phyloP scores from a whole-genome alignment of 805 yeast genomes.

The Starmerella apis region DNA sequence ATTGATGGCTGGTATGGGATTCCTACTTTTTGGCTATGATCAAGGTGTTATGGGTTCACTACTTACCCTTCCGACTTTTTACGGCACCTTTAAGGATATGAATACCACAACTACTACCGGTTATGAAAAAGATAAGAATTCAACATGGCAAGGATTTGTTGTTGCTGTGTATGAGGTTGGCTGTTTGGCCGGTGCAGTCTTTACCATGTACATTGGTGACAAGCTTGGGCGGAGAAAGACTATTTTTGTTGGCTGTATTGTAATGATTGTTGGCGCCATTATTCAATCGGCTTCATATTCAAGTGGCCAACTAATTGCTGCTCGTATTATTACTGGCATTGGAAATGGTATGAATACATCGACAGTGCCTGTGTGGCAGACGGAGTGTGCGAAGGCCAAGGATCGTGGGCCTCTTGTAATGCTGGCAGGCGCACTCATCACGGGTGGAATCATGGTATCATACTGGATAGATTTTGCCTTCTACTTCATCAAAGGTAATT shows the following conservation, averaged over 20 bases:
- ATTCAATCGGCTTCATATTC: constrained; percentile 47
- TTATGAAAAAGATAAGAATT: constrained; percentile 8
- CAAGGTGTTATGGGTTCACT: constrained; percentile 55
- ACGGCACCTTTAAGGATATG: constrained; percentile 24
- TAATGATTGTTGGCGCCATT: constrained; percentile 48
- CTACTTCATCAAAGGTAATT: constrained; percentile 47
- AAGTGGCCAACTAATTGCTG: constrained; percentile 56
- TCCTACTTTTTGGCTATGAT: constrained; percentile 63
- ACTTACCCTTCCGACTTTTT: constrained; percentile 20
- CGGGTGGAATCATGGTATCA: constrained; percentile 58
- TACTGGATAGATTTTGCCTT: constrained; percentile 63
- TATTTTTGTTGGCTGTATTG: constrained; percentile 37
- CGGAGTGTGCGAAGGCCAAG: constrained; percentile 54
- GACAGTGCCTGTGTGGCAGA: constrained; percentile 65
- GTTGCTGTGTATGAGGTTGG: constrained; percentile 49
- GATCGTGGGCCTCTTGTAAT: constrained; percentile 53
- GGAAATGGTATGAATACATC: constrained; percentile 68
- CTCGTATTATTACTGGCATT: constrained; percentile 55
- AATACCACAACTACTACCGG: constrained; percentile 12
- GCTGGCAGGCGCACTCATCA: constrained; percentile 54
- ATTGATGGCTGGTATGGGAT: constrained; percentile 50
- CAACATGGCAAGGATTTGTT: constrained; percentile 28
- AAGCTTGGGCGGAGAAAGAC: constrained; percentile 48
- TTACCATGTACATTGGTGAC: constrained; percentile 50
- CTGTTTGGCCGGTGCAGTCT: constrained; percentile 54